Conservation (phyloP, 257 asterid genomes). For the Fraxinus anomala region DNA sequence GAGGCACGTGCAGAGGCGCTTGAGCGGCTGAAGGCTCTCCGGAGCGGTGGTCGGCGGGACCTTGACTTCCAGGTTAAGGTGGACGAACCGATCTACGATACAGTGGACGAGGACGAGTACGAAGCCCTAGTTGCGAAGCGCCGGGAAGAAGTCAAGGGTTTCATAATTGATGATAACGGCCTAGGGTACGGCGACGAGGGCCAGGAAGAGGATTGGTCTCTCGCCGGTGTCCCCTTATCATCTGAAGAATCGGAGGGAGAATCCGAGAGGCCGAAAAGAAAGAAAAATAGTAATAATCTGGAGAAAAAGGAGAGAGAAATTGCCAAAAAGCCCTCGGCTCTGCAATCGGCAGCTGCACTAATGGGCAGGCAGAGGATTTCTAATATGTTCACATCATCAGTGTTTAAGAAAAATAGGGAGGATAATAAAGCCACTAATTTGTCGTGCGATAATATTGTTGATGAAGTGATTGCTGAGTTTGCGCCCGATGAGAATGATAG, state of each 20-base stretch:
- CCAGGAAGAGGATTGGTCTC: slow-evolving; percentile 93
- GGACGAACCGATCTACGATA: slow-evolving; percentile 79
- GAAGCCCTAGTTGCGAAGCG: slow-evolving; percentile 82
- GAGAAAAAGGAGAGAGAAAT: slow-evolving; percentile 63
- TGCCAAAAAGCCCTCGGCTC: slow-evolving; percentile 61
- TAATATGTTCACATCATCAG: slow-evolving; percentile 75
- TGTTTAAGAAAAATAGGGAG: slow-evolving; percentile 67
- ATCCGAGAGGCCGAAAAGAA: slow-evolving; percentile 57
- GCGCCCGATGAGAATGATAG: slow-evolving; percentile 89
- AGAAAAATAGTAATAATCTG: slow-evolving; percentile 42
- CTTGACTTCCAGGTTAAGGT: slow-evolving; percentile 65
- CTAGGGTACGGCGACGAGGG: slow-evolving; percentile 93
- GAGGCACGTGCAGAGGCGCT: slow-evolving; percentile 65
- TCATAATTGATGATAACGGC: slow-evolving; percentile 86
- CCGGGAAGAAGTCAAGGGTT: slow-evolving; percentile 65
- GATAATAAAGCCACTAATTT: slow-evolving; percentile 41
- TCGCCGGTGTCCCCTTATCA: slow-evolving; percentile 54
- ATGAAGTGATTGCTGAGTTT: slow-evolving; percentile 88
- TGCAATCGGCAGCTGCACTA: slow-evolving; percentile 75
- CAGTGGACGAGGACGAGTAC: slow-evolving; percentile 84
- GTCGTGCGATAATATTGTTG: slow-evolving; percentile 78
- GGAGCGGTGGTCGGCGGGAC: slow-evolving; percentile 66
- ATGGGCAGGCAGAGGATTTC: slow-evolving; percentile 91
- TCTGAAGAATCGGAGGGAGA: slow-evolving; percentile 79
- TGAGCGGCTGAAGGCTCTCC: slow-evolving; percentile 70